Evolutionary conservation across 2,329 filamentous ascomycete genomes (phyloP).

Genomic region (Aspergillus pseudoviridinutans): DNA sequence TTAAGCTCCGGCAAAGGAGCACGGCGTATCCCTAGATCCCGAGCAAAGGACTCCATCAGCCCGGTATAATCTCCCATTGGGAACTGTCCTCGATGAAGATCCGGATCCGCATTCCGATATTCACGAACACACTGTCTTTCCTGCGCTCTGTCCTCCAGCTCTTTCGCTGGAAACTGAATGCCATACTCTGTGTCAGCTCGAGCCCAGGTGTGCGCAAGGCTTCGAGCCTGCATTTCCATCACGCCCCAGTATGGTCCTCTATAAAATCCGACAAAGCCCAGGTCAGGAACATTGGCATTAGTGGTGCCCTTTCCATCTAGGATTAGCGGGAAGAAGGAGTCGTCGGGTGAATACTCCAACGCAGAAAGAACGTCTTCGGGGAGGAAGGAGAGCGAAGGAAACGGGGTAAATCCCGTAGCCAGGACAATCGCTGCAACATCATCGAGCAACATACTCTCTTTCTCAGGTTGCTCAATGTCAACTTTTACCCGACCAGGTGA

Average conservation of each 20-base stretch:
- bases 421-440: constrained; percentile 65
- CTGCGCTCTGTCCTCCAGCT: constrained; percentile 17
- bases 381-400: constrained; percentile 62
- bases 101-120: constrained; percentile 13
- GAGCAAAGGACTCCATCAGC: constrained; percentile 67
- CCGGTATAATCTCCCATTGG: constrained; percentile 80
- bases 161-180: background rate
- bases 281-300: constrained; percentile 55
- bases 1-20: constrained; percentile 35
- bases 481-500: constrained; percentile 11
- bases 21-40: constrained; percentile 52
- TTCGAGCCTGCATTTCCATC: constrained; percentile 79
- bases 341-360: constrained; percentile 55
- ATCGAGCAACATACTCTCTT: constrained; percentile 43
- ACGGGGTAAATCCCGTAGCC: constrained; percentile 70
- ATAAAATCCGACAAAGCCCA: constrained; percentile 82
- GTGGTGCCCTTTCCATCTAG: constrained; percentile 65
- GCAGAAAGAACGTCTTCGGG: constrained; percentile 51
- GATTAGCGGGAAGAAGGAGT: constrained; percentile 58
- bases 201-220: constrained; percentile 61
- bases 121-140: constrained; percentile 24
- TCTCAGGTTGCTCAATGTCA: constrained; percentile 37
- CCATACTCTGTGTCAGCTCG: background rate
- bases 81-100: constrained; percentile 57
- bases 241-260: constrained; percentile 81